Base-by-base conservation (phyloP, 2,329 filamentous ascomycete genomes). In the Didymella lethalis region DNA sequence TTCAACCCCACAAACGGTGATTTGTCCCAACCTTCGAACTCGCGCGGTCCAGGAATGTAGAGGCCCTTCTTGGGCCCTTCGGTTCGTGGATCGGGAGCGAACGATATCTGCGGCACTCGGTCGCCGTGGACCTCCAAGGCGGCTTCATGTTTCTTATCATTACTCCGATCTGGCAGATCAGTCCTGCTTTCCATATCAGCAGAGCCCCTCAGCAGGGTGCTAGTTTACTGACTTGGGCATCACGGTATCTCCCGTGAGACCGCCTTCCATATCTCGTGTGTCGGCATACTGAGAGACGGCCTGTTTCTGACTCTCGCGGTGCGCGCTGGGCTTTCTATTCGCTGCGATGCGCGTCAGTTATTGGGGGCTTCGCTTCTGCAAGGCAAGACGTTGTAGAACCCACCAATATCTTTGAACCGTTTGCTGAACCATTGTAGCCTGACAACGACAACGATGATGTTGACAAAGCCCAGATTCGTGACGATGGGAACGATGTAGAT, bases 401-500 rank as follows among this genome's bases (percentile, higher is more conserved):
- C 48, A 61, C 54, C 79, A 5, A 78, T 65, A 36, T 75, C 67
- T 55, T 78, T 79, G 4, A 85, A 69, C 16, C 77, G 77, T 52
- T 80, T 80, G 43, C 79, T 73, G 63, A 85, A 85, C 81, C 82
- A 85, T 47, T 75, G 69, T 3, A 85, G 64, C 0, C 83, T 77
- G 0, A 82, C 77, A 12, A 81, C 64, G 3, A 85, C 81, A 5
- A 84, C 80, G 7, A 82, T 50, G 3, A 81, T 79, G 63, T 84
- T 84, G 65, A 85, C 73, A 62, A 84, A 83, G 0, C 78, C 78
- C 16, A 83, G 56, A 54, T 85, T 84, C 0, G 78, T 79, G 2
- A 85, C 56, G 7, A 83, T 76, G 0, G 83, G 82, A 18, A 83
- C 70, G 45, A 85, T 74, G 64, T 85, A 86, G 34, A 85, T 64